Conservation (phyloP, 176 grass and related monocot species). For the Sorghum bicolor region DNA sequence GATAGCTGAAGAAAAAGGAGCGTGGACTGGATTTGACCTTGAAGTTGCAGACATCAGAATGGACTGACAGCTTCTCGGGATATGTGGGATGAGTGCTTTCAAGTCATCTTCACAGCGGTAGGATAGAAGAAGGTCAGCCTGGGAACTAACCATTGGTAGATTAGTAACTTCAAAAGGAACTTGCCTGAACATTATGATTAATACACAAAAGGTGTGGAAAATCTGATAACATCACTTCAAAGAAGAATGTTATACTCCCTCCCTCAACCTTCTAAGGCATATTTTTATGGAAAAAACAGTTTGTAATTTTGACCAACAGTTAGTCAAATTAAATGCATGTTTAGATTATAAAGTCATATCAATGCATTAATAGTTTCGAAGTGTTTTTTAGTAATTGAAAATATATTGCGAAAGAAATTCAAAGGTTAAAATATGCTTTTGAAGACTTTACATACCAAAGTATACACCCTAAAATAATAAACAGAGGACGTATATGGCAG, state of each 20-base stretch:
- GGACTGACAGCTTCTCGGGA: slow-evolving; percentile 83
- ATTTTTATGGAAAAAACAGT: not conserved
- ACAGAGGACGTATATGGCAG: not conserved
- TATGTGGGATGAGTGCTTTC: slow-evolving; percentile 73
- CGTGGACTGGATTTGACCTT: slow-evolving; percentile 48
- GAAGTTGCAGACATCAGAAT: slow-evolving; percentile 99
- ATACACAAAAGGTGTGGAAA: not conserved
- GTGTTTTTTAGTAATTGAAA: not conserved
- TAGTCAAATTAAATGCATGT: not conserved
- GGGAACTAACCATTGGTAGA: slow-evolving; percentile 38
- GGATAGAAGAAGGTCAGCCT: slow-evolving; percentile 95
- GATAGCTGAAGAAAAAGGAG: slow-evolving; percentile 15
- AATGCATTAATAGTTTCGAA: not conserved
- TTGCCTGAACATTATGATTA: slow-evolving; percentile 11
- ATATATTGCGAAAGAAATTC: not conserved
- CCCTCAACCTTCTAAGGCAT: not conserved
- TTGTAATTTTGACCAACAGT: not conserved
- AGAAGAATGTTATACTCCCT: not conserved
- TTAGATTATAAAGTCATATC: not conserved
- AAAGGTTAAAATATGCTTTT: not conserved
- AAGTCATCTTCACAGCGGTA: slow-evolving; percentile 91
- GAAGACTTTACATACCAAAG: not conserved
- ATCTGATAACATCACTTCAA: not conserved
- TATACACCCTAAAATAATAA: not conserved
- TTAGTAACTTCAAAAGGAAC: slow-evolving; percentile 33